Evolutionary conservation across 495 filamentous ascomycete genomes (phyloP), one percentile per base, ranked within the genome.

Genomic region (Hyaloscypha variabilis): DNA sequence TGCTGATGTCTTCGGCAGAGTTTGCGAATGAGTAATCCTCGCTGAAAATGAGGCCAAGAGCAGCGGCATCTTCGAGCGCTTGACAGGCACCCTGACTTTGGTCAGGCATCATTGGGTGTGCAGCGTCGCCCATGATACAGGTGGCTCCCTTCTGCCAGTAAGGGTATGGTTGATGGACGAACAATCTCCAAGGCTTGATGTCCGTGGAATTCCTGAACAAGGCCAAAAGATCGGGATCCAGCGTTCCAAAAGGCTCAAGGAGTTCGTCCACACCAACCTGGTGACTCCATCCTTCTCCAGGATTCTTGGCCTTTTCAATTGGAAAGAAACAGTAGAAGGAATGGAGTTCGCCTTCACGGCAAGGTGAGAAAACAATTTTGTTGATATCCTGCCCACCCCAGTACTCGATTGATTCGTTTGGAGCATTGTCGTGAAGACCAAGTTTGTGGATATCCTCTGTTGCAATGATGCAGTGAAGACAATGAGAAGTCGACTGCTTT

Each of bases 31-130:
- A 11, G n/a, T 80, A 75, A 0, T 73, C 50, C 60, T 77, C 73
- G 63, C 70, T 75, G 69, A 84, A 85, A 0, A 84, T 24, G 2
- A 83, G 74, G 0, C 80, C 78, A 2, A 83, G 72, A 6, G 77
- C 75, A 1, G 76, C 81, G 1, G 77, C 79, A 49, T 84, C 81
- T 64, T 84, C 81, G 19, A 82, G 73, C 0, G 81, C 76, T 57
- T 30, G 34, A 30, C 63, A 66, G 14, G 69, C 69, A 24, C 69
- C 69, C 54, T 67, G 66, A 30, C 54, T 58, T 51, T 88, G 74
- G 74, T 89, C 87, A 3, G 87, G 87, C 67, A 90, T 81, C 74
- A 87, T 90, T 2, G 89, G 87, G 69, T 91, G 89, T 57, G 85
- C 88, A 5, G 89, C 84, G 70, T 91, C 89, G 25, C 89, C 89